phyloP scores from a whole-genome alignment of 2,329 filamentous ascomycete species.

The Verticillium alfalfae region DNA sequence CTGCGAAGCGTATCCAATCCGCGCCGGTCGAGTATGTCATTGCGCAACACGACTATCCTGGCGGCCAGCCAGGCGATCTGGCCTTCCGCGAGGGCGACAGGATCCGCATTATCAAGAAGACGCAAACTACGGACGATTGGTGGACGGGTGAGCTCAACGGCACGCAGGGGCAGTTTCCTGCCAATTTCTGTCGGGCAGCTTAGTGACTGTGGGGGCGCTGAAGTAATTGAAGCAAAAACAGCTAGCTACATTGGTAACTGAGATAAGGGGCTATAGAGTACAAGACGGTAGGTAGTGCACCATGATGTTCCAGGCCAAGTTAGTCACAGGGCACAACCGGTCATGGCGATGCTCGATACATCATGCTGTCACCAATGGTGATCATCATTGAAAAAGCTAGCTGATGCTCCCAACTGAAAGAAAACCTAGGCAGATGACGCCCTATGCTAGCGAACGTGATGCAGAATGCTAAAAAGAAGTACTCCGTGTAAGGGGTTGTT shows the following conservation, averaged over 20 bases:
- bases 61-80: constrained; percentile 65
- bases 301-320: no score
- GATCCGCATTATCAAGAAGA: constrained; percentile 74
- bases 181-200: constrained; percentile 65
- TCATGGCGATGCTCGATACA: no score
- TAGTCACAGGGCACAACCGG: no score
- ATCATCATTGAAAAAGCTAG: no score
- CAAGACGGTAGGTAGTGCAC: no score
- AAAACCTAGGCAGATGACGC: background rate
- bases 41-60: constrained; percentile 70
- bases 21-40: constrained; percentile 53
- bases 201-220: constrained; percentile 7
- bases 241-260: no score
- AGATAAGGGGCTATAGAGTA: no score
- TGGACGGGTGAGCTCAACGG: constrained; percentile 77
- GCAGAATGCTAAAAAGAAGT: background rate
- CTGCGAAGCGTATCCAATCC: constrained; percentile 54
- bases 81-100: constrained; percentile 71
- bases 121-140: constrained; percentile 77
- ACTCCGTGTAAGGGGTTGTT: background rate
- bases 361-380: no score
- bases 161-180: constrained; percentile 67
- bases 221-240: background rate
- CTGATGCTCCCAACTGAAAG: no score
- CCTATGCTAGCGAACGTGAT: background rate